Evolutionary conservation across 495 filamentous ascomycete genomes (phyloP).

Genomic region (Neurospora africana): DNA sequence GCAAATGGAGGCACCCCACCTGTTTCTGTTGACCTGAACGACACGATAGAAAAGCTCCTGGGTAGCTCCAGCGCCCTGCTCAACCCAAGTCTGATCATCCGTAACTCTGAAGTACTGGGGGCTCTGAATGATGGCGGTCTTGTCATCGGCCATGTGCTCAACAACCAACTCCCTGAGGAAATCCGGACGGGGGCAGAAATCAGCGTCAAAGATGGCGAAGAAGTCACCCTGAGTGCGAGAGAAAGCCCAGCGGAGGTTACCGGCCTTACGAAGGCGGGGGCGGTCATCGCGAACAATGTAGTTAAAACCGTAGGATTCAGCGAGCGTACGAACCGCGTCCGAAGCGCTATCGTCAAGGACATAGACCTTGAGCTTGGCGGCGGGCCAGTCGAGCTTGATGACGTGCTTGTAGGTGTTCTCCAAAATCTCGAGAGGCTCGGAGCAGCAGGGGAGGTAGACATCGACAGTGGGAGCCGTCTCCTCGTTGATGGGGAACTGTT

Average conservation of each 20-base stretch:
- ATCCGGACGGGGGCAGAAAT: slow-evolving; percentile 22
- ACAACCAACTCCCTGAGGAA: slow-evolving; percentile 21
- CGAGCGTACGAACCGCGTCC: slow-evolving; percentile 11
- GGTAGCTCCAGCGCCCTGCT: slow-evolving; percentile 25
- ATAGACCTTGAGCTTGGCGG: slow-evolving; percentile 14
- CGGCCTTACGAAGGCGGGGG: slow-evolving; percentile 22
- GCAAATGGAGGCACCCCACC: slow-evolving; percentile 24
- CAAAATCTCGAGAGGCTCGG: slow-evolving; percentile 23
- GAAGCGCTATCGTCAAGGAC: slow-evolving; percentile 21
- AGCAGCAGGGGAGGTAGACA: slow-evolving; percentile 26
- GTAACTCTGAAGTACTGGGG: slow-evolving; percentile 24
- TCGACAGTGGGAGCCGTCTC: slow-evolving; percentile 22
- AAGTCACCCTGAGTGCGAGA: slow-evolving; percentile 17
- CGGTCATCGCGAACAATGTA: slow-evolving; percentile 26
- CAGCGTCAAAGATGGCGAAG: slow-evolving; percentile 27
- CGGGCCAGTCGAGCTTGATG: slow-evolving; percentile 20
- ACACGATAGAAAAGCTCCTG: slow-evolving; percentile 27
- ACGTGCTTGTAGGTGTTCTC: slow-evolving; percentile 25
- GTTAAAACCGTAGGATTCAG: slow-evolving; percentile 17
- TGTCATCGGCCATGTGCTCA: slow-evolving; percentile 21
- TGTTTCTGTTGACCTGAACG: slow-evolving; percentile 23
- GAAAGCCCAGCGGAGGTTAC: slow-evolving; percentile 25
- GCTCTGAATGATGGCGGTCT: slow-evolving; percentile 20
- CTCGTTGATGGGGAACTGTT: slow-evolving; percentile 18
- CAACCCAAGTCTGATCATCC: slow-evolving; percentile 24